Conservation (phyloP, 2,329 filamentous ascomycete genomes). For the Xylariaceae sp. region DNA sequence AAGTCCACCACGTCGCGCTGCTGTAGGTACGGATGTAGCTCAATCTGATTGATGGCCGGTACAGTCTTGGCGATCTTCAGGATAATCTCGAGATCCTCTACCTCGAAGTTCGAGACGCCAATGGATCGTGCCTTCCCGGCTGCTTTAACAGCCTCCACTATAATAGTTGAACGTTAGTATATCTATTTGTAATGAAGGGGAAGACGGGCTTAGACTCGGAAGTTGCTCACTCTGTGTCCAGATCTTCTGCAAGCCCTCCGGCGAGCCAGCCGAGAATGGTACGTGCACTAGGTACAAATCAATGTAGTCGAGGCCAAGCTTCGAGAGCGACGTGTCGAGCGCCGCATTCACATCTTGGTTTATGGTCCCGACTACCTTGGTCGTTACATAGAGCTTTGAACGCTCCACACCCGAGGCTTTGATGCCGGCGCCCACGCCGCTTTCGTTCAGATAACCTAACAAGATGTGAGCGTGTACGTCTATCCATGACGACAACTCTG, state of each 20-base stretch:
- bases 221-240: constrained; percentile 54
- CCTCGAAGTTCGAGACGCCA: constrained; percentile 75
- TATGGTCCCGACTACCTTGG: constrained; percentile 56
- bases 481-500: background rate
- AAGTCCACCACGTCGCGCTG: constrained; percentile 64
- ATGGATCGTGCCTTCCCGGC: constrained; percentile 71
- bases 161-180: background rate
- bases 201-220: background rate
- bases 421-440: constrained; percentile 73
- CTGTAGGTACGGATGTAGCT: constrained; percentile 76
- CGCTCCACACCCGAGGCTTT: constrained; percentile 68
- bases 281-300: constrained; percentile 71
- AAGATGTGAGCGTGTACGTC: background rate
- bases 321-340: constrained; percentile 64
- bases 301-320: constrained; percentile 71
- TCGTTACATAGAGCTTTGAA: constrained; percentile 70
- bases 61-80: constrained; percentile 63
- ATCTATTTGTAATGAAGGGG: background rate
- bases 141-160: constrained; percentile 67
- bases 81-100: constrained; percentile 59
- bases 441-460: constrained; percentile 65
- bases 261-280: constrained; percentile 57
- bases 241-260: constrained; percentile 59
- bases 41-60: constrained; percentile 79
- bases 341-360: constrained; percentile 53